Percentiles rank a stretch among this genome's conserved stretches.
Evolutionary conservation across 2,329 filamentous ascomycete genomes (phyloP).

Genomic region (Aspergillus proliferans): DNA sequence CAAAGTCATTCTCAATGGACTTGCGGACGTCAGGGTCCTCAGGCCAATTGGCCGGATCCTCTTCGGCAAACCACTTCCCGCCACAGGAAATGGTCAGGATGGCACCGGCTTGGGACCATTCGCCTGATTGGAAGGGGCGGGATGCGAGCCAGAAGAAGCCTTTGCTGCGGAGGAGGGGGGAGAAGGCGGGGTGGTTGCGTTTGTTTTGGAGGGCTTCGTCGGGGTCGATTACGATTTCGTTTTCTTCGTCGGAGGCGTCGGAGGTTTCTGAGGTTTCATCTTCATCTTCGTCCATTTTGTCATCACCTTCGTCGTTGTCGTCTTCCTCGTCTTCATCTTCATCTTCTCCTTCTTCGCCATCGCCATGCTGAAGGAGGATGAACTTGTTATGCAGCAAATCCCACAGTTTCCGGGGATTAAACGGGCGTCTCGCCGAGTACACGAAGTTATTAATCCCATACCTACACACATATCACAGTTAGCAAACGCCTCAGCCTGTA

Average conservation of each 20-base stretch:
- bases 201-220: conserved; percentile 34
- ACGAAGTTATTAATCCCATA: conserved; percentile 68
- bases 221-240: conserved; percentile 29
- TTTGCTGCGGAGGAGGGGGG: conserved; percentile 37
- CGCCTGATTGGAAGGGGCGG: conserved; percentile 36
- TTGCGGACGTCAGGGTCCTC: conserved; percentile 43
- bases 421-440: conserved; percentile 55
- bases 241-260: conserved; percentile 13
- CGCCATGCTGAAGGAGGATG: conserved; percentile 36
- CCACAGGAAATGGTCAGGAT: conserved; percentile 40
- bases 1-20: conserved; percentile 47
- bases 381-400: conserved; percentile 41
- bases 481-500: neutral
- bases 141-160: conserved; percentile 43
- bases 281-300: conserved; percentile 18
- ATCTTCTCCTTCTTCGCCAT: conserved; percentile 20
- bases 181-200: conserved; percentile 30
- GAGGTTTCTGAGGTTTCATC: conserved; percentile 1
- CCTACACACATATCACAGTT: conserved; percentile 16
- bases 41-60: conserved; percentile 48
- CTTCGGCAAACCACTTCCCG: conserved; percentile 53
- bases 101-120: conserved; percentile 42
- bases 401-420: conserved; percentile 37
- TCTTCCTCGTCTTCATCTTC: conserved; percentile 21
- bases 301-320: conserved; percentile 16